Evolutionary conservation across 129 eudicot species (phyloP), one percentile per base, ranked within the genome.

Genomic region (Lonicera japonica): DNA sequence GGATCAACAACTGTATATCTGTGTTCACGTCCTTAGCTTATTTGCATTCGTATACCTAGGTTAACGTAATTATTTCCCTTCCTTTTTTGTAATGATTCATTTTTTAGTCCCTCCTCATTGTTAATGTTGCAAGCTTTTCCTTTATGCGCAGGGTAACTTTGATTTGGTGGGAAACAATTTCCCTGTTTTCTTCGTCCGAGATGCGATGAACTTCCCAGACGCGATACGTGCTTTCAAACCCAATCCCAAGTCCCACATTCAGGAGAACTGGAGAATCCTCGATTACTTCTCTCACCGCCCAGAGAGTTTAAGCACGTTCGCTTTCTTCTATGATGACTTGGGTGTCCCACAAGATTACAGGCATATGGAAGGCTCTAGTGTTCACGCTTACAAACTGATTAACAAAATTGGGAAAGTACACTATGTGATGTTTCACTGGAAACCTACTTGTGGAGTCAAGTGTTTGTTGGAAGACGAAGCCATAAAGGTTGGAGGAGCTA

Each of bases 161-260:
- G 96, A 88, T 77, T 52, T 88, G 75, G 96, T 88, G 61, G 96
- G 96, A 48, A 88, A 88, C 92, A 88, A 88, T 64, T 84, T 88
- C 83, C 96, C 96, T 0, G 94, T 88, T 39, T 88, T 88, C 56
- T 88, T 88, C 11, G 40, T 84, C 25, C 86, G 89, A 25, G 92
- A 88, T 21, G 92, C 88, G 39, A 88, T 88, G 96, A 84, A 84
- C 55, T 88, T 88, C 70, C 96, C 96, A 0, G 94, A 88, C 67
- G 76, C 84, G 92, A 84, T 88, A 45, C 96, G 84, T 56, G 83
- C 96, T 8, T 50, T 88, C 25, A 88, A 88, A 55, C 96, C 96
- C 0, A 88, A 88, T 73, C 96, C 96, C 5, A 84, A 88, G 62
- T 80, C 96, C 25, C 92, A 88, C 82, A 84, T 88, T 57, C 96